Conservation (phyloP, 139 green algal species). For the Coelastrella sp. region DNA sequence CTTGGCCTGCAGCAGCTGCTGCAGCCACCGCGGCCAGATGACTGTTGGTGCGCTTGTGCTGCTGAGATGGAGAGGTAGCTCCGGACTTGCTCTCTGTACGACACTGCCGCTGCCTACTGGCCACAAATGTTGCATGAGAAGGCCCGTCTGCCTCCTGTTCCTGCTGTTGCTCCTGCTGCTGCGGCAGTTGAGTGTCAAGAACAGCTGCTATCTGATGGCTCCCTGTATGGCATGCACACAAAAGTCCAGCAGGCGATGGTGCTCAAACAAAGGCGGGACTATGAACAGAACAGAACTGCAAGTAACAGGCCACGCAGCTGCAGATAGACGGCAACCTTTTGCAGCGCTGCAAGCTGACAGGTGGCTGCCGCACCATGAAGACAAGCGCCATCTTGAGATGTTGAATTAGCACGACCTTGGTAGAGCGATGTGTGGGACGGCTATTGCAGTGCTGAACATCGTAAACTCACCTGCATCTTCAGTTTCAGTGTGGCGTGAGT, state of each 20-base stretch:
- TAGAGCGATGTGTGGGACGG: no score
- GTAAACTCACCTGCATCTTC: background rate
- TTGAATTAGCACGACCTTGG: no score
- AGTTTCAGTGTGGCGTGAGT: background rate
- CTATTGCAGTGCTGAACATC: no score
- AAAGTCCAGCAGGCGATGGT: background rate
- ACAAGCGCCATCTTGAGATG: no score
- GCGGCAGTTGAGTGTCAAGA: constrained; percentile 13
- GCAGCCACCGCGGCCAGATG: background rate
- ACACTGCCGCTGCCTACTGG: background rate
- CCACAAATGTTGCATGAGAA: background rate
- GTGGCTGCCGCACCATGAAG: no score
- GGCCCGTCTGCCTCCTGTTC: constrained; percentile 36
- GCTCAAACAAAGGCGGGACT: background rate
- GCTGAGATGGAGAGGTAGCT: background rate
- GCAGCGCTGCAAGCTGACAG: no score
- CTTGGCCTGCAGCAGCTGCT: background rate
- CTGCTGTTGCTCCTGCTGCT: background rate
- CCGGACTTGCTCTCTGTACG: background rate
- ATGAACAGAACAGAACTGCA: background rate
- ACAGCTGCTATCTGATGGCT: background rate
- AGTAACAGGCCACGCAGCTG: background rate
- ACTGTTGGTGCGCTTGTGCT: background rate
- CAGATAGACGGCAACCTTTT: no score
- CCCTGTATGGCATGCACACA: background rate